These are phyloP conservation scores for Choiromyces venosus DNA, from an alignment of 495 filamentous ascomycete species.

Conservation along the genomic window DNA sequence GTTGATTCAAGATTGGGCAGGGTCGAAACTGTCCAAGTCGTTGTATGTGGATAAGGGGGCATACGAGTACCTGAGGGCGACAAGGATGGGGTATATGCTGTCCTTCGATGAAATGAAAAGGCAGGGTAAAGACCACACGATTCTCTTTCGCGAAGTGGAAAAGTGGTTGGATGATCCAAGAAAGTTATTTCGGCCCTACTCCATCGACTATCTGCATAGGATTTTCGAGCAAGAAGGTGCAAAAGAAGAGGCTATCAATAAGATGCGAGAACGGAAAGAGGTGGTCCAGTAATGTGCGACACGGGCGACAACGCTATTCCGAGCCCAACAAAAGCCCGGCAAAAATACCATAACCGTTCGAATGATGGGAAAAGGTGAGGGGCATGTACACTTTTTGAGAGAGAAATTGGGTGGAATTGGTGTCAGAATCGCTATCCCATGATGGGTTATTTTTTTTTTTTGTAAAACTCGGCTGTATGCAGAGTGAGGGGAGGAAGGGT, in stretches of 20 bases:
- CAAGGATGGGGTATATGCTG: background rate
- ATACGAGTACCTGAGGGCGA: constrained; percentile 24
- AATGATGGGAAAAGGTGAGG: background rate
- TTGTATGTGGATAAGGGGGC: constrained; percentile 39
- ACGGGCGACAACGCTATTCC: background rate
- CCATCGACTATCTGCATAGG: constrained; percentile 3
- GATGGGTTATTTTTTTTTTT: too few species aligned
- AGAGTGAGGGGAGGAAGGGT: background rate
- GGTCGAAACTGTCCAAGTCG: constrained; percentile 42
- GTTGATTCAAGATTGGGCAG: constrained; percentile 43
- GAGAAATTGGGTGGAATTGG: background rate
- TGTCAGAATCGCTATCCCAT: background rate
- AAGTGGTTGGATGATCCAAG: background rate
- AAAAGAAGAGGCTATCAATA: background rate
- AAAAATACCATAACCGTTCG: background rate
- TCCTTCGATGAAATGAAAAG: background rate
- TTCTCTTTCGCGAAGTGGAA: constrained; percentile 1
- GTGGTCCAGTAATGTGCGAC: background rate
- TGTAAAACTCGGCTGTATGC: too few species aligned
- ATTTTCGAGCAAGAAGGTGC: constrained; percentile 2
- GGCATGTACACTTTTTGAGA: background rate
- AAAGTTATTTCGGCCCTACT: background rate
- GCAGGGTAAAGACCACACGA: constrained; percentile 1
- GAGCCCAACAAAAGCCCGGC: background rate
- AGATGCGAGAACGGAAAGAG: background rate